phyloP scores from a whole-genome alignment of 2,329 filamentous ascomycete genomes.

The Arthrocladium fulminans region DNA sequence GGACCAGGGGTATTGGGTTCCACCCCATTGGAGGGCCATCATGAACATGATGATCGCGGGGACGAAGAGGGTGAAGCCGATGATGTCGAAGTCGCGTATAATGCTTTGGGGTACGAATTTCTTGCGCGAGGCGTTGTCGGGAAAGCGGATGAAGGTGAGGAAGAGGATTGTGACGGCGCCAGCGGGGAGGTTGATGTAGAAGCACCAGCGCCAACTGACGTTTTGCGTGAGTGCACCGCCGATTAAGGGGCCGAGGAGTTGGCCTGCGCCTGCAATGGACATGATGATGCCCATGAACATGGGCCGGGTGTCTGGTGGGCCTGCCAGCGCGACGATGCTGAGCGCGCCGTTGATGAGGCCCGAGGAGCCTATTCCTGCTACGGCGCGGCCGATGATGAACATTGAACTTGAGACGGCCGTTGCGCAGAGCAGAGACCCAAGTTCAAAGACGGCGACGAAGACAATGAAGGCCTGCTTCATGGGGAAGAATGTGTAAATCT shows the following conservation, averaged over 20 bases:
- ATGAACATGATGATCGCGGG: constrained; percentile 20
- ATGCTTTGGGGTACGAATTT: background rate
- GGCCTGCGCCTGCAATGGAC: constrained; percentile 27
- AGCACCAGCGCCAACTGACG: constrained; percentile 29
- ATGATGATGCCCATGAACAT: constrained; percentile 21
- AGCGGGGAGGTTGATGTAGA: constrained; percentile 28
- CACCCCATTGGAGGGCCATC: constrained; percentile 19
- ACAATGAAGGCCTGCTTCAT: constrained; percentile 22
- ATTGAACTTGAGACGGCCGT: constrained; percentile 25
- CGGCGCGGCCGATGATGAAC: constrained; percentile 26
- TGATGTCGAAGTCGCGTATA: constrained; percentile 40
- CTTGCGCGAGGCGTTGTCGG: background rate
- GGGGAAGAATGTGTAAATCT: constrained; percentile 33
- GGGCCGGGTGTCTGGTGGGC: constrained; percentile 24
- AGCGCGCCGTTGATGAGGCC: constrained; percentile 25
- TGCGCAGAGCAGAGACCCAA: constrained; percentile 26
- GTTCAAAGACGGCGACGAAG: constrained; percentile 25
- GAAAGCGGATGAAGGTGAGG: constrained; percentile 18
- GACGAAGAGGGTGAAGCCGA: constrained; percentile 53
- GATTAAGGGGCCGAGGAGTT: constrained; percentile 32
- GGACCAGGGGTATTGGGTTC: constrained; percentile 25
- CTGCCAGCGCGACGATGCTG: constrained; percentile 23
- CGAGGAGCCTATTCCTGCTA: constrained; percentile 25
- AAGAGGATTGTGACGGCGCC: constrained; percentile 34
- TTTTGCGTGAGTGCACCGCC: constrained; percentile 35